Percentiles rank a stretch among this genome's conserved stretches.
Evolutionary conservation across 2,329 filamentous ascomycete species (phyloP).

Genomic region (Fusarium oligoseptatum): DNA sequence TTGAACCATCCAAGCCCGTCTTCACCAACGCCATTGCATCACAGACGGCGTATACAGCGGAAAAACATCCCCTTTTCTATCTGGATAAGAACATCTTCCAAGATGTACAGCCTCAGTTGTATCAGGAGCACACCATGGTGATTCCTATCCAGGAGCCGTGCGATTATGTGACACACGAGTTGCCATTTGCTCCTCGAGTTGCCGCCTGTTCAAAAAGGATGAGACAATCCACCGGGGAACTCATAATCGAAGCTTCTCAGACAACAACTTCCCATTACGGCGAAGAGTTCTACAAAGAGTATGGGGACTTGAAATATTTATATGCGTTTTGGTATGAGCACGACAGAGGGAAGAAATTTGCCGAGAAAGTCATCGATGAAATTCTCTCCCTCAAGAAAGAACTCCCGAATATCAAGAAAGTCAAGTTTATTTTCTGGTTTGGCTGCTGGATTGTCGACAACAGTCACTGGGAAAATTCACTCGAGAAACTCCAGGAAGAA

Average conservation of each 20-base stretch:
- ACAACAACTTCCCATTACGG: background rate
- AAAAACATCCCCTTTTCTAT: background rate
- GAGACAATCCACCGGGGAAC: background rate
- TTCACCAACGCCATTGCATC: slow-evolving; percentile 1
- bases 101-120: background rate
- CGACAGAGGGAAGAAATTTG: background rate
- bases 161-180: background rate
- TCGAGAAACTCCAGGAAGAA: background rate
- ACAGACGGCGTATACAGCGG: background rate
- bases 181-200: background rate
- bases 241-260: background rate
- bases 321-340: background rate
- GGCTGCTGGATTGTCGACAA: slow-evolving; percentile 1
- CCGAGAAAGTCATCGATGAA: background rate
- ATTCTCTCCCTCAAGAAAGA: background rate
- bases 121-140: background rate
- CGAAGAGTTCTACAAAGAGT: background rate
- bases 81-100: background rate
- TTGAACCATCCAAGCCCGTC: slow-evolving; percentile 2
- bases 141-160: slow-evolving; percentile 1
- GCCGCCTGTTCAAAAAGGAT: background rate
- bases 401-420: background rate
- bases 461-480: background rate
- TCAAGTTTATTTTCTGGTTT: slow-evolving; percentile 1
- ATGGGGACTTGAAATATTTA: background rate